Percentiles rank a stretch among this genome's conserved stretches.
Evolutionary conservation across 2,329 filamentous ascomycete species (phyloP).

Genomic region (Chaetomium sp.): DNA sequence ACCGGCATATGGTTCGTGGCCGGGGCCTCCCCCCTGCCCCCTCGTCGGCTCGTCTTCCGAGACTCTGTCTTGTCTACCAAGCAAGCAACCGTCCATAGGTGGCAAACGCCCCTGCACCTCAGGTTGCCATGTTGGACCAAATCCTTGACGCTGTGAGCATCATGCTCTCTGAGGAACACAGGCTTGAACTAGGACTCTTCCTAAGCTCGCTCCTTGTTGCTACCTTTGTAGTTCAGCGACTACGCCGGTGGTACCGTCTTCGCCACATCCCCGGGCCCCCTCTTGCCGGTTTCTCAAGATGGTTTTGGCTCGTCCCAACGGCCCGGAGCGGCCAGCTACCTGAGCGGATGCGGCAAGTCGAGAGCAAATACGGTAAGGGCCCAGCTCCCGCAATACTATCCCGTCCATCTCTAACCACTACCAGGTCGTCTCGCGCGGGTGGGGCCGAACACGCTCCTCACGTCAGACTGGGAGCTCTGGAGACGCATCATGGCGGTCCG

Average conservation of each 20-base stretch:
- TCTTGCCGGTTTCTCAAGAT: constrained; percentile 6
- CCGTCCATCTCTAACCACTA: neutral
- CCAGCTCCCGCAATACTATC: neutral
- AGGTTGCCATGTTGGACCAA: neutral
- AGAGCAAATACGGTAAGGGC: neutral
- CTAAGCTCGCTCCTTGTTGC: neutral
- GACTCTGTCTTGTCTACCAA: neutral
- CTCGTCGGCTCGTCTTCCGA: too few relatives aligned
- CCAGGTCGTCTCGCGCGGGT: neutral
- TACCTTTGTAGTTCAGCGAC: neutral
- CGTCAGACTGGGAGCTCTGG: constrained; percentile 1
- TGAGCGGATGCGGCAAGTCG: neutral
- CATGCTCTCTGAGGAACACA: neutral
- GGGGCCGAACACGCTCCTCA: constrained; percentile 7
- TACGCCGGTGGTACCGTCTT: neutral
- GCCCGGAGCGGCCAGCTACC: neutral
- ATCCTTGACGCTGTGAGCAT: neutral
- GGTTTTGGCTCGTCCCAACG: constrained; percentile 4
- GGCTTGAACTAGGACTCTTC: neutral
- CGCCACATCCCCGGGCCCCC: constrained; percentile 2
- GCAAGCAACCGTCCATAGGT: neutral
- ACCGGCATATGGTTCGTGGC: neutral
- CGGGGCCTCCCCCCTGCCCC: neutral
- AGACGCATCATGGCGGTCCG: neutral
- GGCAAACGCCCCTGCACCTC: neutral